Evolutionary conservation across 768 basidiomycete genomes (phyloP).

Genomic region (Basidioascus undulatus): DNA sequence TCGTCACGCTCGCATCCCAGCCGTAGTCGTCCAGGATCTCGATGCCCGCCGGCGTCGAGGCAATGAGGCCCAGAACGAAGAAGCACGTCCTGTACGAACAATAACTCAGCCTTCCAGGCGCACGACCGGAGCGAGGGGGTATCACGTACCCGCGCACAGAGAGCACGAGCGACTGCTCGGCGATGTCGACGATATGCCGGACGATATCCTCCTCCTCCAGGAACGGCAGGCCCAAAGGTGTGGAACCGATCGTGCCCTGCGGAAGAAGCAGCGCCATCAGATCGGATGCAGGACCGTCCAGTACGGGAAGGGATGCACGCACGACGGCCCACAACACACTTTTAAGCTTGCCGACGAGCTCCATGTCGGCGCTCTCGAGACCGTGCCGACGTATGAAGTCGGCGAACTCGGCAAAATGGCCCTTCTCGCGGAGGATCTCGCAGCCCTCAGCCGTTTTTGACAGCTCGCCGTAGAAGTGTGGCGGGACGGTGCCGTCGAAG

Average conservation of each 20-base stretch:
- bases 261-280: background rate
- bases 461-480: slow-evolving; percentile 95
- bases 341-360: slow-evolving; percentile 69
- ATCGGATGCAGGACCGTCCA: background rate
- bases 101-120: background rate
- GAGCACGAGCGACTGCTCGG: slow-evolving; percentile 64
- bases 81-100: slow-evolving; percentile 53
- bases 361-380: slow-evolving; percentile 56
- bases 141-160: slow-evolving; percentile 71
- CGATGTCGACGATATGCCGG: slow-evolving; percentile 68
- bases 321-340: slow-evolving; percentile 94
- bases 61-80: slow-evolving; percentile 78
- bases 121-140: background rate
- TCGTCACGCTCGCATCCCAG: slow-evolving; percentile 77
- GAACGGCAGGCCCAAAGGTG: slow-evolving; percentile 73
- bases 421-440: slow-evolving; percentile 66
- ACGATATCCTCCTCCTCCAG: slow-evolving; percentile 90
- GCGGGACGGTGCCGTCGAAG: slow-evolving; percentile 68
- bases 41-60: slow-evolving; percentile 71
- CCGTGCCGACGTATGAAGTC: slow-evolving; percentile 72
- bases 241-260: slow-evolving; percentile 83
- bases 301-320: slow-evolving; percentile 18
- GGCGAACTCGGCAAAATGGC: slow-evolving; percentile 74
- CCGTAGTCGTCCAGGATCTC: slow-evolving; percentile 78
- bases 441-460: slow-evolving; percentile 89